Percentiles rank a stretch among this genome's conserved stretches.
Evolutionary conservation across 352 stramenopile genomes (phyloP).

Genomic region (Phytophthora pinifolia): DNA sequence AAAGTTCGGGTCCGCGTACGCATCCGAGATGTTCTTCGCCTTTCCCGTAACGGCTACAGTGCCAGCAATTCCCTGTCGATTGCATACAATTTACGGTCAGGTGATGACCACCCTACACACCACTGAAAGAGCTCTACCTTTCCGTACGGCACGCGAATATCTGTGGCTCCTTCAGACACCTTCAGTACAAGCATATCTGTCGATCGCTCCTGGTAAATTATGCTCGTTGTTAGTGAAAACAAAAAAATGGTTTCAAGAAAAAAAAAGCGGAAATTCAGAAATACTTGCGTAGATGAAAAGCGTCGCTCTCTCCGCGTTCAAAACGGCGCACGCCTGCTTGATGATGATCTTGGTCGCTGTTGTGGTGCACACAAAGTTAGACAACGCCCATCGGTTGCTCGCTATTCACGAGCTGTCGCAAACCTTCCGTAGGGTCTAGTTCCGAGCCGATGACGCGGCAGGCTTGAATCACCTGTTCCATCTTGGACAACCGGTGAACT

Average conservation of each 20-base stretch:
- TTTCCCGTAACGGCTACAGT: conserved; percentile 80
- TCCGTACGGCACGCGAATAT: conserved; percentile 84
- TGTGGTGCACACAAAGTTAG: background rate
- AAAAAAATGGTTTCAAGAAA: background rate
- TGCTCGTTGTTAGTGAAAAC: background rate
- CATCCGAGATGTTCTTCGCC: conserved; percentile 90
- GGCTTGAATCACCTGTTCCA: conserved; percentile 82
- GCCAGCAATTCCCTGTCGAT: conserved; percentile 81
- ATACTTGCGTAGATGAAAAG: conserved; percentile 84
- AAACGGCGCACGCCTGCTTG: conserved; percentile 82
- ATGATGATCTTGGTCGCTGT: conserved; percentile 84
- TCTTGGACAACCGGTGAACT: conserved; percentile 54
- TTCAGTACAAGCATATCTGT: conserved; percentile 84
- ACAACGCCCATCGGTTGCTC: background rate
- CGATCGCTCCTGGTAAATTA: conserved; percentile 49
- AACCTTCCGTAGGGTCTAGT: conserved; percentile 74
- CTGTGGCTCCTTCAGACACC: conserved; percentile 81
- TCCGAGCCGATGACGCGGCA: conserved; percentile 81
- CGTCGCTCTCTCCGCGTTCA: conserved; percentile 89
- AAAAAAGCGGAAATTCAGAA: background rate
- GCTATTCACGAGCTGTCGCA: background rate
- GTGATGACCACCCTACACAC: too few relatives aligned
- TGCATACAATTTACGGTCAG: background rate
- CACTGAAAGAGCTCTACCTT: conserved; percentile 37
- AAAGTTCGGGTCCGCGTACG: conserved; percentile 93